Evolutionary conservation across 1,139 yeast species (phyloP).

Genomic region (Arxiozyma telluris): DNA sequence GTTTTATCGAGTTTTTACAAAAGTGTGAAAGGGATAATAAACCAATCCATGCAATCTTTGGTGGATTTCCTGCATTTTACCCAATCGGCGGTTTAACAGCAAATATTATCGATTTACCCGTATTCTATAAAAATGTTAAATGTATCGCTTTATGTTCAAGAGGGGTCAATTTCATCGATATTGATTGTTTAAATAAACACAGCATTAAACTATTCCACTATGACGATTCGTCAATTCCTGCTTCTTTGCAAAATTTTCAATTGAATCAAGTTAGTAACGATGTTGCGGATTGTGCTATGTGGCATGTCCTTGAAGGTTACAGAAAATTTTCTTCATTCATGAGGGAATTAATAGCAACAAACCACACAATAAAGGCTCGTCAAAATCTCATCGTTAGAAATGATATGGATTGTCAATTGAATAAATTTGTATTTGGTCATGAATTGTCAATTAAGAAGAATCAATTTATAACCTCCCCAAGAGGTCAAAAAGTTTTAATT

Average conservation of each 20-base stretch:
- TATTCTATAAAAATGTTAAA: slow-evolving; percentile 18
- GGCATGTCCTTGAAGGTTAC: slow-evolving; percentile 56
- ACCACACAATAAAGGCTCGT: slow-evolving; percentile 36
- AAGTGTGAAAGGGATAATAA: slow-evolving; percentile 9
- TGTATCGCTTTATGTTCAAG: slow-evolving; percentile 26
- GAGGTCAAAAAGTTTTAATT: slow-evolving; percentile 52
- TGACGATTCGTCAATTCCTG: slow-evolving; percentile 15
- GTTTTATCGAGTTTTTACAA: slow-evolving; percentile 14
- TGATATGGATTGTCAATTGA: slow-evolving; percentile 17
- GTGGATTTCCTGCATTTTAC: slow-evolving; percentile 26
- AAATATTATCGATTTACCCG: slow-evolving; percentile 18
- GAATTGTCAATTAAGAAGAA: slow-evolving; percentile 8
- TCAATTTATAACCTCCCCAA: slow-evolving; percentile 40
- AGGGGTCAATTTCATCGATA: slow-evolving; percentile 25
- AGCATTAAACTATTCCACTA: slow-evolving; percentile 21
- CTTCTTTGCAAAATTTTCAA: slow-evolving; percentile 6
- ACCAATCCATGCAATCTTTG: slow-evolving; percentile 23
- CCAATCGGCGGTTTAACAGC: slow-evolving; percentile 25
- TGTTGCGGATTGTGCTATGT: slow-evolving; percentile 75
- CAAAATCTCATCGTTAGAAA: slow-evolving; percentile 8
- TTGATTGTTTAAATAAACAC: slow-evolving; percentile 16
- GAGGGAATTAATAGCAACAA: slow-evolving; percentile 30
- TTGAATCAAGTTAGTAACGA: slow-evolving; percentile 34
- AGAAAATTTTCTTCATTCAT: slow-evolving; percentile 41
- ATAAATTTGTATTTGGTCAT: slow-evolving; percentile 39